Base-by-base conservation (phyloP, 192 early-diverging fungal genomes). In the Backusella tarrabulga region DNA sequence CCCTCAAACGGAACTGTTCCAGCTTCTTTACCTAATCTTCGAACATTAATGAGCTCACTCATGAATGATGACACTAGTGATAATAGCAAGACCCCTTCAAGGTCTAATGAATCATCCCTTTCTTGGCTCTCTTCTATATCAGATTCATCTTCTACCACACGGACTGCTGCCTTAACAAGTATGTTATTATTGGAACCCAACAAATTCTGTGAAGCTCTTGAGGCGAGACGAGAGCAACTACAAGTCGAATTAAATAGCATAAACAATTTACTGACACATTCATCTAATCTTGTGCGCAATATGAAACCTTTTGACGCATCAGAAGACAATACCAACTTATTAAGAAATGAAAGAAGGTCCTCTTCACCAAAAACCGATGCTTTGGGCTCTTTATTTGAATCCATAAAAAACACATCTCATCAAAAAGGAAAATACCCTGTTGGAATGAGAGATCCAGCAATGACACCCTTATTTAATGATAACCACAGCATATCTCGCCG, bases 221-320 rank as follows among this genome's bases (percentile, higher is more conserved):
- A 56, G n/a, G 19, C 38, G 0, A 67, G 74, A 21, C 34, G 74
- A 26, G 63, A 75, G 34, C 38, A 67, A 34, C 42, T 75, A 6
- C 74, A 75, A 34, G 6, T 29, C 12, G 74, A 75, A 44, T 38
- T 75, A 14, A 9, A 75, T 21, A 75, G 42, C 41, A 75, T 75
- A 5, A 68, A 75, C 44, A 15, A 32, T 1, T 42, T 75, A 14
- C 68, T 75, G 41, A 44, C 74, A 34, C 60, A 75, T 12, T 75
- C 74, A 3, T 75, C 66, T 3, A 17, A 17, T 19, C 42, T 32
- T 19, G 34, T 40, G 56, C 23, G 26, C 23, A 63, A 63, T 63
- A 29, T 26, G 23, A 63, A 63, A 63, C 2, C 21, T 12, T 11
- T 29, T 29, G 26, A 29, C 23, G 15, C 23, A 29, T 29, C 56